Conservation (phyloP, 805 yeast species). For the Nakazawaea peltata region DNA sequence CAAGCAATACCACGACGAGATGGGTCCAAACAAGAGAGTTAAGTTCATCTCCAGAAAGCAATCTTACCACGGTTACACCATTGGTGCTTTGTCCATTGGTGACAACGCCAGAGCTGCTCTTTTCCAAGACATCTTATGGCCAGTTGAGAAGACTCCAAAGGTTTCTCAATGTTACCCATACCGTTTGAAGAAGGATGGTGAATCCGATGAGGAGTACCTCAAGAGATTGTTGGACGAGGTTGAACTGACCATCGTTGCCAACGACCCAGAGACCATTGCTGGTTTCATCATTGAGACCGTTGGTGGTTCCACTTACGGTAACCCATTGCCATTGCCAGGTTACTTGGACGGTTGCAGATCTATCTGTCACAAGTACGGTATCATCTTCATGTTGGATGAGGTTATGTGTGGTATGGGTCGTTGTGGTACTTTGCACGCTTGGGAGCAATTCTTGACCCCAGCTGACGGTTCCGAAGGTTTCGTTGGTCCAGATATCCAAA, state of each 20-base stretch:
- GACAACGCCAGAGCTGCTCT: slow-evolving; percentile 24
- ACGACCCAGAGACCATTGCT: slow-evolving; percentile 34
- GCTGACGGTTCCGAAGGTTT: slow-evolving; percentile 14
- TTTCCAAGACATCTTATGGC: slow-evolving; percentile 20
- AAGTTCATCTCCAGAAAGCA: slow-evolving; percentile 29
- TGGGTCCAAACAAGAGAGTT: slow-evolving; percentile 24
- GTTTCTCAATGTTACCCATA: slow-evolving; percentile 25
- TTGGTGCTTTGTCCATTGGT: slow-evolving; percentile 35
- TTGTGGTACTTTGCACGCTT: slow-evolving; percentile 38
- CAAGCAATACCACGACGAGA: slow-evolving; percentile 29
- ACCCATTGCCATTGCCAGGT: slow-evolving; percentile 34
- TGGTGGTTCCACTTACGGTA: slow-evolving; percentile 38
- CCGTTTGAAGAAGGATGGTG: slow-evolving; percentile 23
- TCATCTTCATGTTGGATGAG: slow-evolving; percentile 41
- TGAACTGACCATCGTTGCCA: slow-evolving; percentile 29
- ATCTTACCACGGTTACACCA: slow-evolving; percentile 39
- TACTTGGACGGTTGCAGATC: slow-evolving; percentile 36
- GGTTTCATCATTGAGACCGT: slow-evolving; percentile 36
- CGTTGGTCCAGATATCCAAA: slow-evolving; percentile 38
- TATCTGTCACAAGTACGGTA: slow-evolving; percentile 42
- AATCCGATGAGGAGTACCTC: slow-evolving; percentile 31
- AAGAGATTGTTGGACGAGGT: slow-evolving; percentile 27
- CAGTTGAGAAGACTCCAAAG: slow-evolving; percentile 18
- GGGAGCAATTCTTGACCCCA: slow-evolving; percentile 31
- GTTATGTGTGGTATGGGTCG: slow-evolving; percentile 52